Conservation (phyloP, 2,329 filamentous ascomycete species). For the Colletotrichum incanum region DNA sequence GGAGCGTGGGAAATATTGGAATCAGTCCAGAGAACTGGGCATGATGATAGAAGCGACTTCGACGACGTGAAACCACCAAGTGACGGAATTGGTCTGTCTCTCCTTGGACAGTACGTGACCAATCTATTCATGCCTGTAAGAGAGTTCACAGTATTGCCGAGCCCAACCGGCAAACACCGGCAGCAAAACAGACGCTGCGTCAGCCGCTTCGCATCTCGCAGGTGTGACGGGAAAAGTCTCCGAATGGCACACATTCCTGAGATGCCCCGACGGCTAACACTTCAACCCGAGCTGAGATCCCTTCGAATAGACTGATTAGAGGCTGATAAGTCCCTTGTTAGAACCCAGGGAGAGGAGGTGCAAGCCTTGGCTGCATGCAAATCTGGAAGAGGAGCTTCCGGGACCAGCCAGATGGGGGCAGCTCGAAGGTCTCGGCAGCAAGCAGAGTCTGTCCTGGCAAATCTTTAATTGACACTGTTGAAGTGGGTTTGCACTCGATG, state of each 20-base stretch:
- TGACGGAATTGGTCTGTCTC: background rate
- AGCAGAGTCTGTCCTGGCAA: background rate
- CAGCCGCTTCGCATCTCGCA: background rate
- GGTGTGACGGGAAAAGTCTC: no score
- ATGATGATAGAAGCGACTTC: conserved; percentile 1
- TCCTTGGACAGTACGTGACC: no score
- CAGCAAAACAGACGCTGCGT: background rate
- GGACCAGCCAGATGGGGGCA: background rate
- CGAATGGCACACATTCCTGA: background rate
- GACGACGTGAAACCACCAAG: background rate
- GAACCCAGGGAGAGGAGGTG: background rate
- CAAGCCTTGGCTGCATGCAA: background rate
- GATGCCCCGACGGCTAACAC: background rate
- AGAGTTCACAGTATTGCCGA: no score
- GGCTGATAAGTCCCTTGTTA: background rate
- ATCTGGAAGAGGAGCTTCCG: background rate
- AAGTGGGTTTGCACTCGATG: background rate
- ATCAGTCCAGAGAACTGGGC: conserved; percentile 45
- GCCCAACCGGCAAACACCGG: background rate
- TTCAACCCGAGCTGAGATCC: background rate
- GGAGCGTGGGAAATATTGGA: conserved; percentile 44
- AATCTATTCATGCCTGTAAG: background rate
- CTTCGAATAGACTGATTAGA: background rate
- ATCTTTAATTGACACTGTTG: background rate
- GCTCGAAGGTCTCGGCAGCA: background rate